A percentile compares a stretch with the other conserved stretches of the same genome.
Evolutionary conservation across 495 filamentous ascomycete species (phyloP).

Genomic region (Bryoglossum gracile): DNA sequence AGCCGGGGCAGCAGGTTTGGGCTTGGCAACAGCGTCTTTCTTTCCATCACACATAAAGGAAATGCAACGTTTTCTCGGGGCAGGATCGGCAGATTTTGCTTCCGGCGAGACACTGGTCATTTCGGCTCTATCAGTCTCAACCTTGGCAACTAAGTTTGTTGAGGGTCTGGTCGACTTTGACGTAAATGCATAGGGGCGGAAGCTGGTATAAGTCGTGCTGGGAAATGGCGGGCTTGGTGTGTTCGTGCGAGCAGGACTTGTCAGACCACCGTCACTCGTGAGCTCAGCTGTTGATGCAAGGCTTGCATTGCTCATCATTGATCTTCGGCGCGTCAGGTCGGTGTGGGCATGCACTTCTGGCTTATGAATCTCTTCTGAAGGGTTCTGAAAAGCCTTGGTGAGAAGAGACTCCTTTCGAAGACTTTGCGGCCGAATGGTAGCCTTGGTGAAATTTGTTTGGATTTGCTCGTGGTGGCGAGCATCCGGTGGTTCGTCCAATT

Average conservation of each 20-base stretch:
- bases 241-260: constrained; percentile 81
- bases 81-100: constrained; percentile 27
- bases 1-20: constrained; percentile 9
- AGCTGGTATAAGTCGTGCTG: constrained; percentile 23
- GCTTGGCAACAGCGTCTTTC: constrained; percentile 12
- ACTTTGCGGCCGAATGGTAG: constrained; percentile 29
- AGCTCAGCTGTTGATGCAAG: constrained; percentile 75
- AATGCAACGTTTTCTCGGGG: constrained; percentile 70
- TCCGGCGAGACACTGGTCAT: constrained; percentile 9
- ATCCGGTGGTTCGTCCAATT: constrained; percentile 47
- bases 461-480: constrained; percentile 23
- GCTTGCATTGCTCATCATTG: constrained; percentile 71
- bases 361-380: constrained; percentile 43
- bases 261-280: constrained; percentile 85
- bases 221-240: constrained; percentile 80
- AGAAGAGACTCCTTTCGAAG: constrained; percentile 67
- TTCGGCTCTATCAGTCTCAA: neutral
- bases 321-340: constrained; percentile 48
- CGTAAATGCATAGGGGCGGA: constrained; percentile 20
- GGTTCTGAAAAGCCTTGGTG: constrained; percentile 67
- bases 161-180: constrained; percentile 1
- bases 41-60: constrained; percentile 71
- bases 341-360: constrained; percentile 29
- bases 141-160: neutral
- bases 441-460: constrained; percentile 35